Conservation (phyloP, 2,329 filamentous ascomycete species). For the Penicillium sp. region DNA sequence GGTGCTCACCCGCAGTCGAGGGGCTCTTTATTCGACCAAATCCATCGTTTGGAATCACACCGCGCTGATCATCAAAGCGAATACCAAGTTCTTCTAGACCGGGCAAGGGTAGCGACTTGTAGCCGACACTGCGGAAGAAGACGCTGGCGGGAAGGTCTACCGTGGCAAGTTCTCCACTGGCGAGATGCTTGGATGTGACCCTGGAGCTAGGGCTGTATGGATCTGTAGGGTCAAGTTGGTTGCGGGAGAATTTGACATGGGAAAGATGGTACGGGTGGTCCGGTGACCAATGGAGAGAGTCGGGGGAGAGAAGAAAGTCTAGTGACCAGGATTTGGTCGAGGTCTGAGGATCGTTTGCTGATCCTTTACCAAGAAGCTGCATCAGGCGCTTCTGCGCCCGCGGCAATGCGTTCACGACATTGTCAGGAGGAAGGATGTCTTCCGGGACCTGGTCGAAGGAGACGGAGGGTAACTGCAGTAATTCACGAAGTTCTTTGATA, state of each 20-base stretch:
- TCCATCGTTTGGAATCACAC: constrained; percentile 77
- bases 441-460: constrained; percentile 65
- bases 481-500: constrained; percentile 86
- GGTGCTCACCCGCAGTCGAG: constrained; percentile 18
- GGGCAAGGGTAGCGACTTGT: constrained; percentile 71
- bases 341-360: constrained; percentile 46
- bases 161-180: constrained; percentile 46
- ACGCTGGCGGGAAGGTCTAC: constrained; percentile 59
- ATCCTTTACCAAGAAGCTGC: constrained; percentile 75
- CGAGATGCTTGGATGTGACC: constrained; percentile 43
- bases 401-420: constrained; percentile 63
- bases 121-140: constrained; percentile 92
- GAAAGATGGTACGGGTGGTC: constrained; percentile 50
- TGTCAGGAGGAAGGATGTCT: constrained; percentile 57
- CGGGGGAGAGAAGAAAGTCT: constrained; percentile 77
- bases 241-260: constrained; percentile 62
- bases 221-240: constrained; percentile 45
- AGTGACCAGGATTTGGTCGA: constrained; percentile 71
- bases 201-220: constrained; percentile 49
- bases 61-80: constrained; percentile 67
- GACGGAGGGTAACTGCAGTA: constrained; percentile 70
- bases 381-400: constrained; percentile 71
- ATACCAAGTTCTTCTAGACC: constrained; percentile 70
- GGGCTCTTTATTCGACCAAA: constrained; percentile 62
- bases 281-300: constrained; percentile 50